Evolutionary conservation across 176 grass and related monocot species (phyloP).

Genomic region (Raddia guianensis): DNA sequence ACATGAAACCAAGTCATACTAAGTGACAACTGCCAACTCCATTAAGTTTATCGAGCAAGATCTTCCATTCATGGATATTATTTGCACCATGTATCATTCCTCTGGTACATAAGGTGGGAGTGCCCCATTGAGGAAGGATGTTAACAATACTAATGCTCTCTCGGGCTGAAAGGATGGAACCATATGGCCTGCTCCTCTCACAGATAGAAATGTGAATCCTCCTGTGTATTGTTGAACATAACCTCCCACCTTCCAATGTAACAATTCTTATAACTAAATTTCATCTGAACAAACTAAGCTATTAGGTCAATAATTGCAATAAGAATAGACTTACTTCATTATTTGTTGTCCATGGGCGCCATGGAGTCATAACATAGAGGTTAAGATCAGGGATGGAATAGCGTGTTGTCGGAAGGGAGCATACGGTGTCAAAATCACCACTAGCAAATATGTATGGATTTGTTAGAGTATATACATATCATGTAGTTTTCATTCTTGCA

Average conservation of each 20-base stretch:
- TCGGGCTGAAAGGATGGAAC: slow-evolving; percentile 52
- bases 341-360: slow-evolving; percentile 52
- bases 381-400: slow-evolving; percentile 34
- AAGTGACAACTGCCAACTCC: not conserved
- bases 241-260: slow-evolving; percentile 29
- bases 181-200: slow-evolving; percentile 54
- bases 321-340: slow-evolving; percentile 14
- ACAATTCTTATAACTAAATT: not conserved
- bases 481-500: too few relatives aligned
- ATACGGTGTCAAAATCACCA: slow-evolving; percentile 48
- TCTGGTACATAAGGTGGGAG: slow-evolving; percentile 39
- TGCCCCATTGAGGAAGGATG: slow-evolving; percentile 40
- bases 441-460: not conserved
- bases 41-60: not conserved
- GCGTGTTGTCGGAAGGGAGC: slow-evolving; percentile 44
- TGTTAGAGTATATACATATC: too few relatives aligned
- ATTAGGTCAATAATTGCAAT: not conserved
- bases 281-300: not conserved
- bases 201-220: slow-evolving; percentile 43
- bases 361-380: slow-evolving; percentile 38
- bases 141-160: slow-evolving; percentile 41
- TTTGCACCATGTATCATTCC: not conserved
- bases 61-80: not conserved
- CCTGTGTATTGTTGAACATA: slow-evolving; percentile 50
- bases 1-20: not conserved